phyloP scores from a whole-genome alignment of 345 rosid species.

The Eucalyptus caleyi region DNA sequence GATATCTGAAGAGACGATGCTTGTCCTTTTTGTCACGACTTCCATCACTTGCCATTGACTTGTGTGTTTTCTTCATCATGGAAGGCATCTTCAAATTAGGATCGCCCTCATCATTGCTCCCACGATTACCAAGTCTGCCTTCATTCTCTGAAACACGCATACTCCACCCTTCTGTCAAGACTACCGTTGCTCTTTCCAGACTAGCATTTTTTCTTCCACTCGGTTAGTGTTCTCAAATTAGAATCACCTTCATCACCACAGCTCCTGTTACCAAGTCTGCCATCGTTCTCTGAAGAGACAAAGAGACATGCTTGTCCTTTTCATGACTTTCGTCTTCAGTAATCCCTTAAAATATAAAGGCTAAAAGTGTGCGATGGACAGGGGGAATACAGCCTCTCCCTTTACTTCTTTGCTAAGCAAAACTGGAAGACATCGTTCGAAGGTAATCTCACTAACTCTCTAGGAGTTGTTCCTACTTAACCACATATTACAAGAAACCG shows the following conservation, averaged over 20 bases:
- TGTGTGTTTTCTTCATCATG: neutral
- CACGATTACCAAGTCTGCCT: constrained; percentile 11
- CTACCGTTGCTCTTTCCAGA: neutral
- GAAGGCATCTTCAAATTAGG: neutral
- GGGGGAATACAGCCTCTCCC: neutral
- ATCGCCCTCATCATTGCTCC: constrained; percentile 19
- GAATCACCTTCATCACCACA: neutral
- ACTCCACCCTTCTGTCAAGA: neutral
- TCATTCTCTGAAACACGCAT: constrained; percentile 5
- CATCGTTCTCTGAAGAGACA: neutral
- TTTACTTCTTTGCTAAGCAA: neutral
- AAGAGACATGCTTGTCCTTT: neutral
- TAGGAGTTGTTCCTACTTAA: neutral
- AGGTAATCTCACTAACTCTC: neutral
- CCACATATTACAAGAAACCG: neutral
- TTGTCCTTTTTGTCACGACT: constrained; percentile 19
- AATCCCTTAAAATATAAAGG: neutral
- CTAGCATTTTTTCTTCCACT: neutral
- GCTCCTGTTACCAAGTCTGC: neutral
- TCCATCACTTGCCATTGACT: neutral
- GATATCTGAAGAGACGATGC: constrained; percentile 2
- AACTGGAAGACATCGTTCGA: neutral
- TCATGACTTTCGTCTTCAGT: neutral
- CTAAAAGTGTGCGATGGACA: neutral
- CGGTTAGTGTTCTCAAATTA: neutral